Conservation (phyloP, 2,329 filamentous ascomycete genomes). For the Diaporthe longicolla region DNA sequence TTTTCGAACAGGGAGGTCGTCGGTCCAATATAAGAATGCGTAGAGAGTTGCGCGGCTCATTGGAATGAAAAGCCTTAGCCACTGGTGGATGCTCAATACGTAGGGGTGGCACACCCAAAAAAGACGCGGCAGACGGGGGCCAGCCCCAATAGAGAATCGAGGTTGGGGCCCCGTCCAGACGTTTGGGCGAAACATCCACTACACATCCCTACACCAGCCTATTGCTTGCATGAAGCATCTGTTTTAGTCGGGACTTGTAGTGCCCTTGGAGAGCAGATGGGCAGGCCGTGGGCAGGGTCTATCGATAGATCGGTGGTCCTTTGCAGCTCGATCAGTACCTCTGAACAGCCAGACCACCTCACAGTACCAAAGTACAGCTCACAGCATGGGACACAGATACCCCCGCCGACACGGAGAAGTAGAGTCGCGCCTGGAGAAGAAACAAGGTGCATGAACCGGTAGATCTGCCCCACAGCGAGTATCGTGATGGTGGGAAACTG, state of each 20-base stretch:
- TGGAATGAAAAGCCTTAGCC: constrained; percentile 42
- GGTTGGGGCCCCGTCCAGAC: constrained; percentile 36
- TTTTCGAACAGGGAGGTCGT: constrained; percentile 37
- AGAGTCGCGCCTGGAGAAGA: constrained; percentile 29
- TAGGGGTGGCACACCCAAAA: constrained; percentile 40
- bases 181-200: constrained; percentile 42
- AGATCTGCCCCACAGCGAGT: constrained; percentile 37
- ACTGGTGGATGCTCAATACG: constrained; percentile 40
- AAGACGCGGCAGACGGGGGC: constrained; percentile 36
- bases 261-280: constrained; percentile 30
- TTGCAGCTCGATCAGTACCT: constrained; percentile 30
- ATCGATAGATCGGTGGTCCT: constrained; percentile 36
- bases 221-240: constrained; percentile 44
- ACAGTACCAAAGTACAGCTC: constrained; percentile 33
- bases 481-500: constrained; percentile 35
- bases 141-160: constrained; percentile 34
- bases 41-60: constrained; percentile 38
- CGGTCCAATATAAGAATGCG: constrained; percentile 37
- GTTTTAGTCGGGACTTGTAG: constrained; percentile 41
- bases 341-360: constrained; percentile 16
- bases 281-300: constrained; percentile 30
- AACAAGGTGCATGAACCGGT: constrained; percentile 37
- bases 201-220: constrained; percentile 43
- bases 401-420: constrained; percentile 34
- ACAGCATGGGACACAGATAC: constrained; percentile 28